A percentile compares a stretch with the other conserved stretches of the same genome.
Evolutionary conservation across 2,329 filamentous ascomycete species (phyloP).

Genomic region (Rhytidhysteron rufulum): DNA sequence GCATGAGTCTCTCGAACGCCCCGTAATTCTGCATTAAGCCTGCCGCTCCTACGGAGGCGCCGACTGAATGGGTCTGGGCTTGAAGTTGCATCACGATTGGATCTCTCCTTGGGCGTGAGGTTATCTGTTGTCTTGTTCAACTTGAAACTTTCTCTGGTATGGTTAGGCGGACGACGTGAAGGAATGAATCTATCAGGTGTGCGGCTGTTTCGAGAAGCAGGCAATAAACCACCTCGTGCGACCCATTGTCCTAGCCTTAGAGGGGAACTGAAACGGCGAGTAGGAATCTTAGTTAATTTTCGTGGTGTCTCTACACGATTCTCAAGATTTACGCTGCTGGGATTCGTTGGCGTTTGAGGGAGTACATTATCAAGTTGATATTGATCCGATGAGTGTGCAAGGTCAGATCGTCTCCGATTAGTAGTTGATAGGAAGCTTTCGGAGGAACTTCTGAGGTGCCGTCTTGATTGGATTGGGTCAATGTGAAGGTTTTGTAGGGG

Average conservation of each 20-base stretch:
- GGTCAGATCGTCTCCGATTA: no score
- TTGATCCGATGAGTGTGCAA: no score
- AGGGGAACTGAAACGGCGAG: conserved; percentile 25
- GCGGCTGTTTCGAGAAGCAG: conserved; percentile 16
- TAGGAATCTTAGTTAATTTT: conserved; percentile 12
- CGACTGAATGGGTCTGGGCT: conserved; percentile 53
- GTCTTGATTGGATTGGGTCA: no score
- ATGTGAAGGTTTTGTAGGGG: no score
- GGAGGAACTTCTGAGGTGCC: no score
- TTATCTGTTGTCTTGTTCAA: conserved; percentile 47
- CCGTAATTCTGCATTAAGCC: conserved; percentile 29
- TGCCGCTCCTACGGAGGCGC: conserved; percentile 28
- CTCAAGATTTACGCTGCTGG: no score
- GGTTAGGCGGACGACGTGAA: conserved; percentile 38
- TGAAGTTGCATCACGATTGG: conserved; percentile 41
- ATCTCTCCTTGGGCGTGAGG: conserved; percentile 45
- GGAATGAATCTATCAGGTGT: conserved; percentile 60
- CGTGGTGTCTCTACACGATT: background rate
- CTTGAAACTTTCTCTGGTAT: conserved; percentile 48
- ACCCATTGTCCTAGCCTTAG: conserved; percentile 30
- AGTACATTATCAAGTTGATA: conserved; percentile 4
- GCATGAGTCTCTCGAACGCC: conserved; percentile 30
- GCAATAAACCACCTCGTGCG: conserved; percentile 19
- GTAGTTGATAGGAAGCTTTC: no score
- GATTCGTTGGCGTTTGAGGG: background rate